Evolutionary conservation across 805 yeast genomes (phyloP).

Genomic region (Candida parachauliodes): DNA sequence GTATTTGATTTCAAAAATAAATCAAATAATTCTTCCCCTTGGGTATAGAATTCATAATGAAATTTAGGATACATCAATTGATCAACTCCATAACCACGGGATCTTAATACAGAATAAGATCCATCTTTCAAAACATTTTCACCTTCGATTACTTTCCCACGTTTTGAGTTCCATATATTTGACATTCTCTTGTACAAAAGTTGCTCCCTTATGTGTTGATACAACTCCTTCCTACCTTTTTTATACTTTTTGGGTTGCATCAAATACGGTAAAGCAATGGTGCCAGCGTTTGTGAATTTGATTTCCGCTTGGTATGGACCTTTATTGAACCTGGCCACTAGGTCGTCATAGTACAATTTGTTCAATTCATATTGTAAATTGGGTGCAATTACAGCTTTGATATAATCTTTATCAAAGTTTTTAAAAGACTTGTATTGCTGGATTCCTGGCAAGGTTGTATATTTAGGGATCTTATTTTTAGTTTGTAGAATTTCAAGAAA

Average conservation of each 20-base stretch:
- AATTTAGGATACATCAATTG: constrained; percentile 26
- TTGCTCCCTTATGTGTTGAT: constrained; percentile 31
- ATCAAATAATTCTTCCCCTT: constrained; percentile 37
- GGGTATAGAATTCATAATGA: constrained; percentile 23
- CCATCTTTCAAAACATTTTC: constrained; percentile 22
- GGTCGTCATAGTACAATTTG: constrained; percentile 18
- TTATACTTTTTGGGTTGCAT: constrained; percentile 21
- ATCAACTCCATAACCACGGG: constrained; percentile 23
- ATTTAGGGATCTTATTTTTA: constrained; percentile 19
- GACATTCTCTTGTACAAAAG: constrained; percentile 19
- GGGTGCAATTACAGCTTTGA: constrained; percentile 30
- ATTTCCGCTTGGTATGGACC: constrained; percentile 37
- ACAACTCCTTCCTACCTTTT: constrained; percentile 20
- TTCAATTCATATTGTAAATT: constrained; percentile 33
- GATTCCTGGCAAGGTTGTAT: not conserved
- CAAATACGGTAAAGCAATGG: constrained; percentile 25
- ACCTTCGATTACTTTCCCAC: constrained; percentile 5
- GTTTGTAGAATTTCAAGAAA: constrained; percentile 27
- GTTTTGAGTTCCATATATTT: constrained; percentile 24
- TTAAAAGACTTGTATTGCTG: not conserved
- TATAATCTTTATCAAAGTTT: constrained; percentile 31
- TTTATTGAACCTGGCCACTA: constrained; percentile 21
- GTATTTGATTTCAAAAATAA: constrained; percentile 14
- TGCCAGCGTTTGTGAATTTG: constrained; percentile 28
- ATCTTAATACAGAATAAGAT: constrained; percentile 24